Base-by-base conservation (phyloP, 192 early-diverging fungal genomes). In the Oehlia diaphana region DNA sequence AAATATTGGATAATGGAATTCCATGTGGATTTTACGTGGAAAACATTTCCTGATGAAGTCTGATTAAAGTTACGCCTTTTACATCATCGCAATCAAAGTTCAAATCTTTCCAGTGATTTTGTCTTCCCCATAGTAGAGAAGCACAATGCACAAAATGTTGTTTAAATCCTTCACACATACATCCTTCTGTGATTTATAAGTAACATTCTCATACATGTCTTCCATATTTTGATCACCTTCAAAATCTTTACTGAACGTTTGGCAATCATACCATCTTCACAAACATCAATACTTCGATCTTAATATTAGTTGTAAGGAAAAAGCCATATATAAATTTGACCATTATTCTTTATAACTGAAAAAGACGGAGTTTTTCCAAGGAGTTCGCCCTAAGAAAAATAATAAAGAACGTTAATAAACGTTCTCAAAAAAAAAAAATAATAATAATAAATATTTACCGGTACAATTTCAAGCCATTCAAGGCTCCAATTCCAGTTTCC, bases 261-360 rank as follows among this genome's bases (percentile, higher is more conserved):
- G 13, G 86, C 89, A 79, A 91, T 88, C 89, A 91, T 87, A 65
- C 89, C 89, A 63, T 91, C 83, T 68, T 91, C 89, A 67, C 89
- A 90, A 16, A 88, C 89, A 77, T 90, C 87, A 80, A 84, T 85
- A 26, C 26, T 39, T n/a, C n/a, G n/a, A n/a, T n/a, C 64, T 82
- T 79, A 67, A 91, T 86, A 47, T 91, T n/a, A n/a, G n/a, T n/a
- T 91, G 67, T 86, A 89, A 9, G 89, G 80, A 71, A 88, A 88
- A 13, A 90, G 83, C 89, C 89, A 90, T 19, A 90, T 88, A 12
- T 4, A 90, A 76, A 78, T 88, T 89, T 69, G 88, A 80, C 88
- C 88, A 78, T 91, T 88, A 58, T 91, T 89, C 69, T 83, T 85
- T 33, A 86, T 87, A 88, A n/a, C n/a, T n/a, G n/a, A n/a, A n/a